Conservation (phyloP, 139 green algal genomes). For the Chlamydomonas sp. region DNA sequence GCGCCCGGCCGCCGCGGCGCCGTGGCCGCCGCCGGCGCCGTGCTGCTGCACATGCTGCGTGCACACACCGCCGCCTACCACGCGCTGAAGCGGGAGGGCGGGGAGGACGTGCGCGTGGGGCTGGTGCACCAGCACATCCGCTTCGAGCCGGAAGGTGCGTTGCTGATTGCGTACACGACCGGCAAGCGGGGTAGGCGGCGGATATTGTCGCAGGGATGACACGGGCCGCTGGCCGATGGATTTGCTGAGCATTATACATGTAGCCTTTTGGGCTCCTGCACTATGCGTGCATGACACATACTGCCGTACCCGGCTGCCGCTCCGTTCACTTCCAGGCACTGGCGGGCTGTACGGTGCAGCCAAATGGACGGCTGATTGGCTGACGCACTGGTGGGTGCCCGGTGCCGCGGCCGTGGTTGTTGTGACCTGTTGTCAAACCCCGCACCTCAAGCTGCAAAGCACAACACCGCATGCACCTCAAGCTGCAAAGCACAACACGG, state of each 20-base stretch:
- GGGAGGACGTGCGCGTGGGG: conserved; percentile 42
- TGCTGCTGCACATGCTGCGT: conserved; percentile 43
- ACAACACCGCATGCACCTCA: too few relatives aligned
- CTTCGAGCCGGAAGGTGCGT: conserved; percentile 46
- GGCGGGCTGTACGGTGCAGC: neutral
- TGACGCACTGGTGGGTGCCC: conserved; percentile 1
- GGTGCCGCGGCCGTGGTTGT: conserved; percentile 2
- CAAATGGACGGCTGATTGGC: conserved; percentile 15
- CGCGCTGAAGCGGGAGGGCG: conserved; percentile 56
- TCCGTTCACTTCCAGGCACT: neutral
- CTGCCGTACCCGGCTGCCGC: neutral
- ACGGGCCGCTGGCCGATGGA: too few relatives aligned
- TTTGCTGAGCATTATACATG: too few relatives aligned
- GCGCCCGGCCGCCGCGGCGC: conserved; percentile 28
- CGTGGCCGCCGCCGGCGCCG: neutral
- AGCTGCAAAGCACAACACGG: too few relatives aligned
- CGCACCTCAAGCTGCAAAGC: too few relatives aligned
- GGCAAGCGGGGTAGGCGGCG: too few relatives aligned
- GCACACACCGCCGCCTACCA: conserved; percentile 59
- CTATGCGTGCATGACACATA: neutral
- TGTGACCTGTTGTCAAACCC: neutral
- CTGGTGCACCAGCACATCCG: conserved; percentile 69
- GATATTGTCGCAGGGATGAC: too few relatives aligned
- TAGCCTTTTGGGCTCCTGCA: neutral
- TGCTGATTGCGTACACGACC: neutral